Base-by-base conservation (phyloP, 164 flowering plant species). In the Berberis thunbergii region DNA sequence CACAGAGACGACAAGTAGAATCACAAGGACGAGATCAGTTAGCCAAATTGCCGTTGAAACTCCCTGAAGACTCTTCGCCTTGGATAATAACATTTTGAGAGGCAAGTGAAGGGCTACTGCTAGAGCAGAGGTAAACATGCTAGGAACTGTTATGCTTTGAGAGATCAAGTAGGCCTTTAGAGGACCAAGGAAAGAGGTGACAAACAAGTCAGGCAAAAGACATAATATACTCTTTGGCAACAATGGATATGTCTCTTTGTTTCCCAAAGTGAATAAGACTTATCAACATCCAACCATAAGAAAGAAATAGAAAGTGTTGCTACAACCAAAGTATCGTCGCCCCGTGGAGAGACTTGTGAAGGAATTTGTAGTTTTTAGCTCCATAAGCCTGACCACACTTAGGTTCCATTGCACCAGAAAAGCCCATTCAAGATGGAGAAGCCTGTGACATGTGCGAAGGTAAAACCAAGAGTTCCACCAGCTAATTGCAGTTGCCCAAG, bases 361-460 rank as follows among this genome's bases (percentile, higher is more conserved):
- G 91, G 60, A 94, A 93, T 70, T 72, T 82, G 41, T 71, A 75
- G 62, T 94, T 94, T 43, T 77, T 80, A 12, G 96, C 98, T 0
- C 97, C 98, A 63, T 66, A 79, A 54, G 98, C 97, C 59, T 94
- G 97, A 45, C 97, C 96, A 49, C 96, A 91, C 1, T 88, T 83
- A 4, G 96, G 97, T 58, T 94, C 99, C 97, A 91, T 94, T 61
- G 96, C 96, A n/a, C 77, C 81, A 65, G 82, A 84, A 26, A 10
- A 94, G 82, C 6, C 99, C 99, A 46, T 71, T 80, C 70, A 94
- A 69, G 53, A 94, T 84, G 1, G 96, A 87, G 69, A 84, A 91
- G 26, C 97, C 96, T 2, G 96, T 87, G 63, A 86, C 91, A 62
- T 91, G 91, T 2, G 96, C 95, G 48, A 94, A 91, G 57, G 96